phyloP scores from a whole-genome alignment of 2,329 filamentous ascomycete species.

The Colletotrichum agaves region DNA sequence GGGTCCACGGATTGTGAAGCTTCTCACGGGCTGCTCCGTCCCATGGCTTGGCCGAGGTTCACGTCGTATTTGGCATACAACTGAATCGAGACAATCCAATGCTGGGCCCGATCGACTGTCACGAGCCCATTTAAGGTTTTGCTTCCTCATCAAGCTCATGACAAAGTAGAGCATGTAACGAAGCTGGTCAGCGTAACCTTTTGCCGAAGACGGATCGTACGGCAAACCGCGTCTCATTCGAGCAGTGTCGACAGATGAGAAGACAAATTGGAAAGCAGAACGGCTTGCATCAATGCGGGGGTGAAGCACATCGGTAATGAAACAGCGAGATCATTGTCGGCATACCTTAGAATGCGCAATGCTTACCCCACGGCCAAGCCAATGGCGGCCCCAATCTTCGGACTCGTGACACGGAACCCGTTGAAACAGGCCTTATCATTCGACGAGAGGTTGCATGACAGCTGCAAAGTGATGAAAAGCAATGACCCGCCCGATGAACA shows the following conservation, averaged over 20 bases:
- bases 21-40: slow-evolving; percentile 26
- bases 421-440: slow-evolving; percentile 44
- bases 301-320: not conserved
- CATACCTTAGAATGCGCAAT: not conserved
- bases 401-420: slow-evolving; percentile 51
- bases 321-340: slow-evolving; percentile 14
- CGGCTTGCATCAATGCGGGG: not conserved
- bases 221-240: not conserved
- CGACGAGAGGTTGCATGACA: slow-evolving; percentile 1
- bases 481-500: slow-evolving; percentile 44
- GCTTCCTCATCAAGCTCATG: slow-evolving; percentile 5
- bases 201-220: slow-evolving; percentile 6
- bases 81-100: not conserved
- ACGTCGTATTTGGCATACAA: not conserved
- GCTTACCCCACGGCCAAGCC: slow-evolving; percentile 48
- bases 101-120: not conserved
- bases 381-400: slow-evolving; percentile 52
- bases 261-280: not conserved
- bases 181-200: slow-evolving; percentile 12
- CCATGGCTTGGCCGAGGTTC: slow-evolving; percentile 11
- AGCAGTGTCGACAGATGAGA: slow-evolving; percentile 10
- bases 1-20: slow-evolving; percentile 21
- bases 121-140: slow-evolving; percentile 16
- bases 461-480: slow-evolving; percentile 38
- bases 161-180: slow-evolving; percentile 23